Evolutionary conservation across 139 green algal species (phyloP).

Genomic region (Chlamydomonas asymmetrica): DNA sequence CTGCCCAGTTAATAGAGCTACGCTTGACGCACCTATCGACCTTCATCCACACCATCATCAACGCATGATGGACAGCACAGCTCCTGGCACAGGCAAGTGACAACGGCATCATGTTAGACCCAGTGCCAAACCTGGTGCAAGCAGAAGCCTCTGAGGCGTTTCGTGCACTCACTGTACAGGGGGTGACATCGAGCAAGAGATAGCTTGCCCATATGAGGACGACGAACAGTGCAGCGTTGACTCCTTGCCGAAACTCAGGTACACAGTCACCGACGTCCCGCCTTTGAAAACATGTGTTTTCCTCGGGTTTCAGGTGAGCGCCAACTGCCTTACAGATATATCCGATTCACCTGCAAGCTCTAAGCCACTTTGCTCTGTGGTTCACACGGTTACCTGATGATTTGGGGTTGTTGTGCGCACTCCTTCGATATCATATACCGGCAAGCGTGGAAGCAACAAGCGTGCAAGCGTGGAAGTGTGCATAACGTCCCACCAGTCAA

Average conservation of each 20-base stretch:
- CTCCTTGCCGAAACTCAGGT: slow-evolving; percentile 39
- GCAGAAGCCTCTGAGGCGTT: too few species aligned
- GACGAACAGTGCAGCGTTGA: too few species aligned
- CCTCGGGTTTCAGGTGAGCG: slow-evolving; percentile 48
- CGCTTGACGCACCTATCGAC: too few species aligned
- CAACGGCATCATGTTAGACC: too few species aligned
- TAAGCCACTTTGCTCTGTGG: not conserved
- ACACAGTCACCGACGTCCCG: slow-evolving; percentile 47
- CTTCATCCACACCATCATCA: too few species aligned
- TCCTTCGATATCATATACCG: not conserved
- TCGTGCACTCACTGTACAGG: too few species aligned
- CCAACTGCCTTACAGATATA: not conserved
- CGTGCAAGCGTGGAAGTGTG: not conserved
- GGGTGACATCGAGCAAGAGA: too few species aligned
- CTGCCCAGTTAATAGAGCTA: too few species aligned
- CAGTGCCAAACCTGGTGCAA: too few species aligned
- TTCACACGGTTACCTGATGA: not conserved
- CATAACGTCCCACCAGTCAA: not conserved
- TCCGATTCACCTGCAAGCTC: not conserved
- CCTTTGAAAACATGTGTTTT: slow-evolving; percentile 42
- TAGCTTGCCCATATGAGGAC: too few species aligned
- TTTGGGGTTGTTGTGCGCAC: not conserved
- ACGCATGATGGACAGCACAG: too few species aligned
- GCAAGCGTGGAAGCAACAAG: not conserved
- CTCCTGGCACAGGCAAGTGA: too few species aligned